A percentile compares a stretch with the other conserved stretches of the same genome.
Evolutionary conservation across 371 early-diverging fungal genomes (phyloP).

Genomic region (Chytridium lagenaria): DNA sequence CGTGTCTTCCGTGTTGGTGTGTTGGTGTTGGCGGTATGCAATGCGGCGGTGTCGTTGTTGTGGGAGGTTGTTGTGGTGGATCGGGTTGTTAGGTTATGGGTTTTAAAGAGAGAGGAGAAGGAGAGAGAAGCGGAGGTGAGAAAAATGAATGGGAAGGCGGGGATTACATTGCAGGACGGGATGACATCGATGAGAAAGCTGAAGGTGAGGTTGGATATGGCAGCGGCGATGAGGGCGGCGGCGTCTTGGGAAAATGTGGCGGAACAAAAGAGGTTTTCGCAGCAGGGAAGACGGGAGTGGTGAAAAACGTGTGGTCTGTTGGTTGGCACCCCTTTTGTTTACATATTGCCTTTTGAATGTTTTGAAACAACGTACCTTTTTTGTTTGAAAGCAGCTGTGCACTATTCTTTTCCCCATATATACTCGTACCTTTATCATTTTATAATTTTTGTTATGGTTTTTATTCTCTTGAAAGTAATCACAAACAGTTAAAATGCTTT

Average conservation of each 20-base stretch:
- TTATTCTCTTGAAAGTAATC: too few relatives aligned
- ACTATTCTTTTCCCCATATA: too few relatives aligned
- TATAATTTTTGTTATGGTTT: too few relatives aligned
- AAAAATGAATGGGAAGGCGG: constrained; percentile 17
- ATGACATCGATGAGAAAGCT: not conserved
- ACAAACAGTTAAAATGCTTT: too few relatives aligned
- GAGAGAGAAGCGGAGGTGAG: constrained; percentile 14
- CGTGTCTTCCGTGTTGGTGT: constrained; percentile 26
- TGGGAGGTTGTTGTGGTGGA: constrained; percentile 39
- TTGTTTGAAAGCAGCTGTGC: too few relatives aligned
- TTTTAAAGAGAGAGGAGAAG: constrained; percentile 2
- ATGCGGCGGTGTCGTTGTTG: constrained; percentile 18
- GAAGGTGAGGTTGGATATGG: constrained; percentile 32
- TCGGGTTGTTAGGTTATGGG: constrained; percentile 23
- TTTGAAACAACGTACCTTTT: too few relatives aligned
- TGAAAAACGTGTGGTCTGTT: not conserved
- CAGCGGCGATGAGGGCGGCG: constrained; percentile 26
- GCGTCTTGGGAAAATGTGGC: too few relatives aligned
- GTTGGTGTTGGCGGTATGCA: constrained; percentile 22
- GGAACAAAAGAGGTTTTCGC: not conserved
- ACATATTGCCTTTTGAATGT: too few relatives aligned
- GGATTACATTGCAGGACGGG: constrained; percentile 10
- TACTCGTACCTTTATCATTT: too few relatives aligned
- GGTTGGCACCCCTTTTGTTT: too few relatives aligned
- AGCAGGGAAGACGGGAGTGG: not conserved